Evolutionary conservation across 1,284 basidiomycete species (phyloP), one percentile per base, ranked within the genome.

Genomic region (Testicularia cyperi): DNA sequence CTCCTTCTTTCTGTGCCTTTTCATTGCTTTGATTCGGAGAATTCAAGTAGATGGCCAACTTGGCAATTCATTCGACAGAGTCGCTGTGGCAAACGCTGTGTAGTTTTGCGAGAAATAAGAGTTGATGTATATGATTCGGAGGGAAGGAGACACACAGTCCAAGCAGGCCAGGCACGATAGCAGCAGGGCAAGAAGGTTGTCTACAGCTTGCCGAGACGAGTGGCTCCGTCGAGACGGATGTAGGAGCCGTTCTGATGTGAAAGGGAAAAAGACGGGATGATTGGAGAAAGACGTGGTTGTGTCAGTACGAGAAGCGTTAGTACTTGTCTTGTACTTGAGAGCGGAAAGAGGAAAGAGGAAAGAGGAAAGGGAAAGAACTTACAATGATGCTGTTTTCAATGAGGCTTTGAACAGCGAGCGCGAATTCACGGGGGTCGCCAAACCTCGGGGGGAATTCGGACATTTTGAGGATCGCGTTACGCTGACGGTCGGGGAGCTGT

Each of bases 41-140:
- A n/a, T n/a, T n/a, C n/a, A n/a, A n/a, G n/a, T n/a, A n/a, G n/a
- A n/a, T n/a, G n/a, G n/a, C n/a, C n/a, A n/a, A n/a, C n/a, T n/a
- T n/a, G n/a, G n/a, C n/a, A n/a, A n/a, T n/a, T n/a, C n/a, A n/a
- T n/a, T n/a, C n/a, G n/a, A n/a, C n/a, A n/a, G n/a, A n/a, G n/a
- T n/a, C n/a, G n/a, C n/a, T n/a, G n/a, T n/a, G n/a, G n/a, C n/a
- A n/a, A n/a, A n/a, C n/a, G n/a, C n/a, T n/a, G n/a, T n/a, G n/a
- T n/a, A n/a, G n/a, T n/a, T n/a, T n/a, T n/a, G n/a, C n/a, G n/a
- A n/a, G n/a, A n/a, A n/a, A n/a, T n/a, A n/a, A n/a, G n/a, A n/a
- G n/a, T n/a, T n/a, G n/a, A n/a, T n/a, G n/a, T n/a, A n/a, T n/a
- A 14, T 24, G 8, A 23, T 20, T 18, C 31, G 7, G 87, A 88